A percentile compares a stretch with the other conserved stretches of the same genome.
phyloP scores from a whole-genome alignment of 768 basidiomycete species.

The Suillus spraguei region DNA sequence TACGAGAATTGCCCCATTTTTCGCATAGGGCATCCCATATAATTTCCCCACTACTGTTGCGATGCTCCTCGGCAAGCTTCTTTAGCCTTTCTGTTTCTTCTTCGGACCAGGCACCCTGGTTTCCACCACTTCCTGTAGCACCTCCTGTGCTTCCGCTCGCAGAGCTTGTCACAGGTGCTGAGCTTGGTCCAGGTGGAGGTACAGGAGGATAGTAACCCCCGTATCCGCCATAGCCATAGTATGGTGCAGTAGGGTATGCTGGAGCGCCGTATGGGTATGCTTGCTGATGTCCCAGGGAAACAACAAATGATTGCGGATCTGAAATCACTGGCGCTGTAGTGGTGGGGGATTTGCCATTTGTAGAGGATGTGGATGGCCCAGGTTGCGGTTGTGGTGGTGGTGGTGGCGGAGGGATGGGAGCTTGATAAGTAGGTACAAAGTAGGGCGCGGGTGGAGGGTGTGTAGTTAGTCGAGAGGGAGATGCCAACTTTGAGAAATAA shows the following conservation, averaged over 20 bases:
- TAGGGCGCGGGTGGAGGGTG: conserved; percentile 66
- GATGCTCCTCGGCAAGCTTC: conserved; percentile 70
- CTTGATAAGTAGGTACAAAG: conserved; percentile 43
- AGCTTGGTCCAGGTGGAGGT: conserved; percentile 28
- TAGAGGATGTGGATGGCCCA: conserved; percentile 31
- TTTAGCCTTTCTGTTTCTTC: conserved; percentile 73
- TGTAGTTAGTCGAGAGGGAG: conserved; percentile 69
- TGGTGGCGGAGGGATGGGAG: conserved; percentile 30
- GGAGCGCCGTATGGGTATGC: conserved; percentile 37
- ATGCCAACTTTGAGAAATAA: conserved; percentile 55
- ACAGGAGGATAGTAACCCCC: conserved; percentile 34
- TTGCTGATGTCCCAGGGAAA: conserved; percentile 62
- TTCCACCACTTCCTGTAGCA: conserved; percentile 40
- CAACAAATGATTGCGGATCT: conserved; percentile 72
- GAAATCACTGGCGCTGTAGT: conserved; percentile 57
- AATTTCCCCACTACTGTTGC: conserved; percentile 47
- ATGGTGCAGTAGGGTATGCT: conserved; percentile 63
- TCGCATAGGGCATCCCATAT: conserved; percentile 81
- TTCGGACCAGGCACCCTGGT: conserved; percentile 78
- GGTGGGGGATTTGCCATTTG: conserved; percentile 36
- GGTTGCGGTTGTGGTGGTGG: conserved; percentile 37
- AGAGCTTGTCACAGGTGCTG: conserved; percentile 26
- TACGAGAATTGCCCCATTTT: conserved; percentile 73
- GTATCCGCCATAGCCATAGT: conserved; percentile 57
- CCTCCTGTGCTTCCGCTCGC: conserved; percentile 22